Evolutionary conservation across 2,329 filamentous ascomycete species (phyloP).

Genomic region (Claviceps pusilla): DNA sequence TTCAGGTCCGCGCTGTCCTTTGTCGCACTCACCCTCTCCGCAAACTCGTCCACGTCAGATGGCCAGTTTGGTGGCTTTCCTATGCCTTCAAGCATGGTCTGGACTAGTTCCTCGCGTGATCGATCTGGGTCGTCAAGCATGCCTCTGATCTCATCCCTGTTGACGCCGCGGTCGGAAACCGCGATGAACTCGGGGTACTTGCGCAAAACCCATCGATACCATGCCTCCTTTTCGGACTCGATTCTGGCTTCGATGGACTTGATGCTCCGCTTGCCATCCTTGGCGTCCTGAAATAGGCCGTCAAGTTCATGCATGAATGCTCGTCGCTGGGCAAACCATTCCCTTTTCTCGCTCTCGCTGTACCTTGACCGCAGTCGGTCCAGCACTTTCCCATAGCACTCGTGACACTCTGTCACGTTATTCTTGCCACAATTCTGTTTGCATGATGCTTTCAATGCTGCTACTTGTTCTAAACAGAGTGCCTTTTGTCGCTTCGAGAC

Average conservation of each 20-base stretch:
- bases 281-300: slow-evolving; percentile 32
- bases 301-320: slow-evolving; percentile 36
- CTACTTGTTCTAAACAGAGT: slow-evolving; percentile 26
- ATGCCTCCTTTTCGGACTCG: slow-evolving; percentile 34
- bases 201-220: slow-evolving; percentile 34
- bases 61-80: slow-evolving; percentile 20
- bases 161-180: slow-evolving; percentile 15
- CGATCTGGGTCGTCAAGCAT: slow-evolving; percentile 24
- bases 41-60: slow-evolving; percentile 19
- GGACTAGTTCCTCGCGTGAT: slow-evolving; percentile 22
- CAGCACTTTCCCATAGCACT: slow-evolving; percentile 33
- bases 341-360: slow-evolving; percentile 19
- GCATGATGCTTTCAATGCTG: slow-evolving; percentile 29
- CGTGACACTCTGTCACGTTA: slow-evolving; percentile 29
- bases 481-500: slow-evolving; percentile 17
- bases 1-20: slow-evolving; percentile 20
- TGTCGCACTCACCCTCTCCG: slow-evolving; percentile 17
- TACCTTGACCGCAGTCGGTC: slow-evolving; percentile 27
- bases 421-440: slow-evolving; percentile 25
- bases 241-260: slow-evolving; percentile 34
- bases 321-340: slow-evolving; percentile 38
- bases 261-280: slow-evolving; percentile 27
- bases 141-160: slow-evolving; percentile 18
- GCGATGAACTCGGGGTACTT: slow-evolving; percentile 24
- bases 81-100: slow-evolving; percentile 21